Percentiles rank a stretch among this genome's conserved stretches.
Conservation (phyloP, 257 asterid genomes). For the Henckelia pumila region DNA sequence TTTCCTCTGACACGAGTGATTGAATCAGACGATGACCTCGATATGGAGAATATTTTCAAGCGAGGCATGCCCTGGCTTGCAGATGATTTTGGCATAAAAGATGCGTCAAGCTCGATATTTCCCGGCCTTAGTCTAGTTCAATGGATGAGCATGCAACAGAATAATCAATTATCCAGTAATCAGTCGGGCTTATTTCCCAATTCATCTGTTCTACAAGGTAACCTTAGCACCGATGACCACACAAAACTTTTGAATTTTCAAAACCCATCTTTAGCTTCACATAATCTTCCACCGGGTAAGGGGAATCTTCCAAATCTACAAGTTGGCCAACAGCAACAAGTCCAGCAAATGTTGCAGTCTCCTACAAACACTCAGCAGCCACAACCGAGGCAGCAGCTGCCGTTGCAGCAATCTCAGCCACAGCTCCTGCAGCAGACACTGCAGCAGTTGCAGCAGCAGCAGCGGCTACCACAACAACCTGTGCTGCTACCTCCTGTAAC, state of each 20-base stretch:
- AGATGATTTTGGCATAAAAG: constrained; percentile 72
- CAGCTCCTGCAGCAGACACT: constrained; percentile 24
- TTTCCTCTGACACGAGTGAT: constrained; percentile 10
- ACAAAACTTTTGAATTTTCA: constrained; percentile 77
- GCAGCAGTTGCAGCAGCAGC: constrained; percentile 34
- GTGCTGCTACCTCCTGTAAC: constrained; percentile 34
- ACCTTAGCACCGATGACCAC: constrained; percentile 48
- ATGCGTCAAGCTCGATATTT: constrained; percentile 66
- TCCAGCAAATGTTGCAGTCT: constrained; percentile 50
- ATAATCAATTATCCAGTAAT: constrained; percentile 48
- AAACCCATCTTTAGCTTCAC: constrained; percentile 51
- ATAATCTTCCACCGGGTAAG: constrained; percentile 59
- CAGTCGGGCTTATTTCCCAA: constrained; percentile 50
- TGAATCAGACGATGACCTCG: constrained; percentile 67
- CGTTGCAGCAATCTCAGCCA: constrained; percentile 27
- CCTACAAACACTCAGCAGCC: constrained; percentile 41
- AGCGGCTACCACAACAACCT: constrained; percentile 41
- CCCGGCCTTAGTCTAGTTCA: constrained; percentile 92
- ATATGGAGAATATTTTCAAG: constrained; percentile 62
- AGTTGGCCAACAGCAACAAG: constrained; percentile 55
- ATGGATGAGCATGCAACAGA: constrained; percentile 98
- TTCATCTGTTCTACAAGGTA: constrained; percentile 35
- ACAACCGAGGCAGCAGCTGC: constrained; percentile 38
- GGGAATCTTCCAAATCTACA: constrained; percentile 48
- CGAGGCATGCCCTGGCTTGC: constrained; percentile 91